Evolutionary conservation across 108 stramenopile species (phyloP).

Genomic region (Conticribra guillardii): DNA sequence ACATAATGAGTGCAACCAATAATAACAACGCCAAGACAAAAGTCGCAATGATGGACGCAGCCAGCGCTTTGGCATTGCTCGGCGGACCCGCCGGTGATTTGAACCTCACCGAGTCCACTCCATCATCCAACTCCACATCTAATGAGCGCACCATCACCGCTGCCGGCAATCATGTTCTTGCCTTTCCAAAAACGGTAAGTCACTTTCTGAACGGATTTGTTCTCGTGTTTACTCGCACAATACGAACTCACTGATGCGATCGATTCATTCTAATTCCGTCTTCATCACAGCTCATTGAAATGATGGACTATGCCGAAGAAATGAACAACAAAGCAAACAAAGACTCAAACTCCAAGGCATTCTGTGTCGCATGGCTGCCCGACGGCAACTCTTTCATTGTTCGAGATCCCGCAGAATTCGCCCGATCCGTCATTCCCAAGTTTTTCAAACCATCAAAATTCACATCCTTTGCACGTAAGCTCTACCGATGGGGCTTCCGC

Average conservation of each 20-base stretch:
- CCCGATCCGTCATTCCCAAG: conserved; percentile 70
- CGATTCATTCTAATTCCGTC: background rate
- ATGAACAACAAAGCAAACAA: background rate
- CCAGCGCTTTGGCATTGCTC: no score
- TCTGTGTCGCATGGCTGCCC: conserved; percentile 62
- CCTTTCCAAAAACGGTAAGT: background rate
- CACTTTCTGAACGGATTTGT: background rate
- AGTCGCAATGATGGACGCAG: no score
- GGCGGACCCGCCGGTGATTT: no score
- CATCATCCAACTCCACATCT: background rate
- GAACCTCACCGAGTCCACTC: no score
- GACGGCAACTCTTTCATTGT: conserved; percentile 80
- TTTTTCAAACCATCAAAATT: conserved; percentile 89
- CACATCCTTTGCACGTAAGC: conserved; percentile 81
- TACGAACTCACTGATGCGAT: background rate
- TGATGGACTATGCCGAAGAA: background rate
- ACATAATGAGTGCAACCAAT: no score
- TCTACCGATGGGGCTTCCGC: conserved; percentile 54
- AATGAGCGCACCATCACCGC: background rate
- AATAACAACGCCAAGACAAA: no score
- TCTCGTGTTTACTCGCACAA: background rate
- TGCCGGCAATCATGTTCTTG: background rate
- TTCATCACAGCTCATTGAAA: background rate
- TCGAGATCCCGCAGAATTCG: conserved; percentile 70
- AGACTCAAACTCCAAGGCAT: background rate